phyloP scores from a whole-genome alignment of 2,329 filamentous ascomycete species.

The Colletotrichum tropicale region DNA sequence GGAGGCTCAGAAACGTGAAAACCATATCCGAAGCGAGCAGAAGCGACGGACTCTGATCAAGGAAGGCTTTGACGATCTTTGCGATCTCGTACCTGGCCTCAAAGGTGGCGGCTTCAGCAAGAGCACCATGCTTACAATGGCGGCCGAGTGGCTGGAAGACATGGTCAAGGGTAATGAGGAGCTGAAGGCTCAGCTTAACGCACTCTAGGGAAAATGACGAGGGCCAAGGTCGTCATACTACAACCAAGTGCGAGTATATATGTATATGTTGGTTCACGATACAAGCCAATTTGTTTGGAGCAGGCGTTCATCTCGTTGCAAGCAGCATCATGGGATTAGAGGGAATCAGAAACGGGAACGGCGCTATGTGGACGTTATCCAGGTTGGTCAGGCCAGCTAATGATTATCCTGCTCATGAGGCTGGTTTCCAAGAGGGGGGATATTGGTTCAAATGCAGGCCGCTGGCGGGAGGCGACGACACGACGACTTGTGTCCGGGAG shows the following conservation, averaged over 20 bases:
- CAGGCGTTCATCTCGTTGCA: not conserved
- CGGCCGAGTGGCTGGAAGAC: slow-evolving; percentile 79
- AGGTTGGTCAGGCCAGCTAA: not conserved
- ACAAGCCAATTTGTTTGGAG: not conserved
- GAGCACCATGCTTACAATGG: slow-evolving; percentile 76
- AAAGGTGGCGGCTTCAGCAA: slow-evolving; percentile 81
- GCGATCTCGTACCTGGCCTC: slow-evolving; percentile 76
- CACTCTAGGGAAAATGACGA: slow-evolving; percentile 29
- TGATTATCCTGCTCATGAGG: slow-evolving; percentile 1
- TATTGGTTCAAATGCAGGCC: not conserved
- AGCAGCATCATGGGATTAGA: not conserved
- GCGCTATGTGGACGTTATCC: not conserved
- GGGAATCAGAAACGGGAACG: not conserved
- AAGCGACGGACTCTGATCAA: slow-evolving; percentile 84
- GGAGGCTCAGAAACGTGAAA: slow-evolving; percentile 82
- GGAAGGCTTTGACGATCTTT: slow-evolving; percentile 82
- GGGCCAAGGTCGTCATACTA: not conserved
- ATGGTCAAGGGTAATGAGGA: slow-evolving; percentile 71
- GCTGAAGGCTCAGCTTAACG: slow-evolving; percentile 58
- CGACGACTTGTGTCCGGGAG: not conserved
- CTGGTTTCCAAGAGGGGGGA: not conserved
- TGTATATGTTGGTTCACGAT: not conserved
- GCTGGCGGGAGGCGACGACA: not conserved
- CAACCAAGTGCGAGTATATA: not conserved
- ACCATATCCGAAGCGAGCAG: slow-evolving; percentile 88